phyloP scores from a whole-genome alignment of 306 rosid genomes.

The Cucurbita maxima region DNA sequence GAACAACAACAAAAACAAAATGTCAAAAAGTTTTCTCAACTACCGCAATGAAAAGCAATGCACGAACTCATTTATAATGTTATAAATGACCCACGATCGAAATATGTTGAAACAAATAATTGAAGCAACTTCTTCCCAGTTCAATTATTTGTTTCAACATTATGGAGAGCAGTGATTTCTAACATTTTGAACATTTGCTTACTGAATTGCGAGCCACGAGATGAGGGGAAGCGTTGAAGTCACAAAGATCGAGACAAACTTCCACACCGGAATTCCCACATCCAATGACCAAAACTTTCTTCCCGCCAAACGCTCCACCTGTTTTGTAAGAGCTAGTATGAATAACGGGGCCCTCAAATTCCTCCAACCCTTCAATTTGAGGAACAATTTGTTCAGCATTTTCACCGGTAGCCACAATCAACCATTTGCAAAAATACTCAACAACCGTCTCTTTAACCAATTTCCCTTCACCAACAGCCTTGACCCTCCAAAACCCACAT shows the following conservation, averaged over 20 bases:
- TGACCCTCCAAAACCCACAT: slow-evolving; percentile 38
- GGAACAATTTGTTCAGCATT: slow-evolving; percentile 61
- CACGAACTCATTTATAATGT: neutral
- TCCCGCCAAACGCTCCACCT: slow-evolving; percentile 49
- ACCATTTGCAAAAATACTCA: slow-evolving; percentile 47
- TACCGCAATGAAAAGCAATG: neutral
- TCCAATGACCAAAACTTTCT: slow-evolving; percentile 77
- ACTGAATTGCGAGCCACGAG: slow-evolving; percentile 76
- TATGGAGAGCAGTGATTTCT: neutral
- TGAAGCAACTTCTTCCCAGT: too few relatives aligned
- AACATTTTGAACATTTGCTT: slow-evolving; percentile 2
- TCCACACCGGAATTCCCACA: slow-evolving; percentile 99
- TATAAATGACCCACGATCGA: too few relatives aligned
- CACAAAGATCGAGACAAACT: slow-evolving; percentile 75
- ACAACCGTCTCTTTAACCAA: slow-evolving; percentile 3
- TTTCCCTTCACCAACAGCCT: slow-evolving; percentile 16
- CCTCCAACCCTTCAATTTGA: slow-evolving; percentile 42
- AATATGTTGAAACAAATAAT: too few relatives aligned
- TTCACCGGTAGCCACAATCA: slow-evolving; percentile 85
- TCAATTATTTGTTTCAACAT: neutral
- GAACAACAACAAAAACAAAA: neutral
- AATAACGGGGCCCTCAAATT: slow-evolving; percentile 40
- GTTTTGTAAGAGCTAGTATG: slow-evolving; percentile 68
- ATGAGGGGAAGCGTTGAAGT: slow-evolving; percentile 62
- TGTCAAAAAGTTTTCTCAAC: neutral